Evolutionary conservation across 768 basidiomycete species (phyloP).

Genomic region (Podaxis sp.): DNA sequence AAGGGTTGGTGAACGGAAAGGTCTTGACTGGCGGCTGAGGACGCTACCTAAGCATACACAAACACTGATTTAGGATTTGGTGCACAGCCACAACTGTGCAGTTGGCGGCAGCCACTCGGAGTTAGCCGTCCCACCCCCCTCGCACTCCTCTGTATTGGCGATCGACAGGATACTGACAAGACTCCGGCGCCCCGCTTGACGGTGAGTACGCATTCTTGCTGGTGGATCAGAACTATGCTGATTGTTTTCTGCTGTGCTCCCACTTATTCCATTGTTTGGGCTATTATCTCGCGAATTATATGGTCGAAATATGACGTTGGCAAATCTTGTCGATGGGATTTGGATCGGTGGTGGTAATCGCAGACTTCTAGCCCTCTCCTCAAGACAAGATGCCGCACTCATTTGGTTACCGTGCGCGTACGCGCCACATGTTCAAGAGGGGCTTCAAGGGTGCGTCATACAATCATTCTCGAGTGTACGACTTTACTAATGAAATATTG

Average conservation of each 20-base stretch:
- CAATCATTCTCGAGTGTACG: conserved; percentile 6
- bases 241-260: neutral
- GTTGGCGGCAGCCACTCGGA: conserved; percentile 62
- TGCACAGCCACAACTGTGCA: conserved; percentile 60
- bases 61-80: conserved; percentile 32
- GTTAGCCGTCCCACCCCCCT: conserved; percentile 36
- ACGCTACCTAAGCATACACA: conserved; percentile 29
- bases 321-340: neutral
- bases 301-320: neutral
- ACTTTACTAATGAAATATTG: conserved; percentile 14
- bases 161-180: conserved; percentile 47
- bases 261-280: neutral
- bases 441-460: conserved; percentile 86
- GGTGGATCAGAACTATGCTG: neutral
- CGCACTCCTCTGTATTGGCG: conserved; percentile 22
- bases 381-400: conserved; percentile 94
- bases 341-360: neutral
- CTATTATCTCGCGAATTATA: too few species aligned
- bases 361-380: conserved; percentile 10
- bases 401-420: conserved; percentile 99
- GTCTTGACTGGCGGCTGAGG: conserved; percentile 16
- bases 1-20: neutral
- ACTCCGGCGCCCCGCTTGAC: conserved; percentile 36
- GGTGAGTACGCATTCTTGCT: conserved; percentile 1
- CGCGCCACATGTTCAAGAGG: conserved; percentile 99